phyloP scores from a whole-genome alignment of 352 stramenopile genomes.

The Phytophthora meadii region DNA sequence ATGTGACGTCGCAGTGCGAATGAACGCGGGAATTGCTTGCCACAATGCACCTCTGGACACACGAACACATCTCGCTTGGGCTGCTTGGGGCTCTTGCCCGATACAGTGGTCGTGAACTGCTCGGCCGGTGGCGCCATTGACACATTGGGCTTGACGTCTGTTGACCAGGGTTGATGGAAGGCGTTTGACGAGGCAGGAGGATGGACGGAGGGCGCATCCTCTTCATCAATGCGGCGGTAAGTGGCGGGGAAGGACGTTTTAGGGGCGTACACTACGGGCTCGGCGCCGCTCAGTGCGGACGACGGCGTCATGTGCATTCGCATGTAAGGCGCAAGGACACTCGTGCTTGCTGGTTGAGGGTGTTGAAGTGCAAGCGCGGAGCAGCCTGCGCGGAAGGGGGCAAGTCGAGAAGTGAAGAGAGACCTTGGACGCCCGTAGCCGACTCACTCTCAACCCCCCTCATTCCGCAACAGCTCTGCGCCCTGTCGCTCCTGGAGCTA shows the following conservation, averaged over 20 bases:
- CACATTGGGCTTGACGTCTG: slow-evolving; percentile 15
- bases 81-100: slow-evolving; percentile 12
- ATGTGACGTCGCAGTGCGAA: slow-evolving; percentile 86
- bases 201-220: slow-evolving; percentile 35
- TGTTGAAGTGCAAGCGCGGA: slow-evolving; percentile 29
- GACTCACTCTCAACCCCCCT: slow-evolving; percentile 15
- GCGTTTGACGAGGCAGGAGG: slow-evolving; percentile 36
- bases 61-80: slow-evolving; percentile 57
- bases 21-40: slow-evolving; percentile 86
- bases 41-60: slow-evolving; percentile 79
- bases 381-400: slow-evolving; percentile 18
- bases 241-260: slow-evolving; percentile 23
- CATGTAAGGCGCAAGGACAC: slow-evolving; percentile 35
- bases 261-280: slow-evolving; percentile 39
- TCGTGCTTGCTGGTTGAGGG: slow-evolving; percentile 4
- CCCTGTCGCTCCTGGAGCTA: slow-evolving; percentile 31
- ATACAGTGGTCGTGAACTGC: slow-evolving; percentile 1
- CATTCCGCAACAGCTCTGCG: slow-evolving; percentile 29
- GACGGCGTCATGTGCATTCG: slow-evolving; percentile 48
- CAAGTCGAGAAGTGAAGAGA: slow-evolving; percentile 33
- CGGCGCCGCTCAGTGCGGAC: slow-evolving; percentile 20
- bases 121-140: neutral
- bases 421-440: neutral
- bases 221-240: slow-evolving; percentile 30
- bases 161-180: slow-evolving; percentile 7